phyloP scores from a whole-genome alignment of 2,329 filamentous ascomycete species.

The Epichloe sp. region DNA sequence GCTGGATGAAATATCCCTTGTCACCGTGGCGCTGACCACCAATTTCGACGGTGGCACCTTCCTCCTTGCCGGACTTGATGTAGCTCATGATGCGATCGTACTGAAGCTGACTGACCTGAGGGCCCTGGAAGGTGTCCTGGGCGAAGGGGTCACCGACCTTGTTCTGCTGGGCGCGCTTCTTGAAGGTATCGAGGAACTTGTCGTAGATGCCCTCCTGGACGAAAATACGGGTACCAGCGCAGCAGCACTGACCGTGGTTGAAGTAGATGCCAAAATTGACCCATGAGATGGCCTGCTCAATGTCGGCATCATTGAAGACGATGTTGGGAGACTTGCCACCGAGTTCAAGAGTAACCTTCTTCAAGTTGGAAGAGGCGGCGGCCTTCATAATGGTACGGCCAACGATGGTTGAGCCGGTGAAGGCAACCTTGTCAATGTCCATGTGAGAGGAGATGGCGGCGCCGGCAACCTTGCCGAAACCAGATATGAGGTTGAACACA shows the following conservation, averaged over 20 bases:
- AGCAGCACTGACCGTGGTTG: slow-evolving; percentile 55
- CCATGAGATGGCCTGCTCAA: slow-evolving; percentile 65
- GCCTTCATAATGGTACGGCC: slow-evolving; percentile 72
- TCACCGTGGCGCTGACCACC: slow-evolving; percentile 43
- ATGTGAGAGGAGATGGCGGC: slow-evolving; percentile 65
- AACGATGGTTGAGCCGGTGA: slow-evolving; percentile 64
- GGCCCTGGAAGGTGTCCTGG: slow-evolving; percentile 71
- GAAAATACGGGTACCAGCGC: slow-evolving; percentile 70
- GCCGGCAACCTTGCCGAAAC: slow-evolving; percentile 66
- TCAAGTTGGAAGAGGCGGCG: slow-evolving; percentile 62
- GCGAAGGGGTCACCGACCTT: slow-evolving; percentile 74
- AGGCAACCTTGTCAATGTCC: slow-evolving; percentile 73
- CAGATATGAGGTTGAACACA: slow-evolving; percentile 65
- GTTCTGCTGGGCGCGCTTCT: slow-evolving; percentile 60
- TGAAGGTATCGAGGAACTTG: slow-evolving; percentile 72
- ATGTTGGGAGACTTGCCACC: slow-evolving; percentile 75
- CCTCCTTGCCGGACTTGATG: slow-evolving; percentile 54
- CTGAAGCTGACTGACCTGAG: slow-evolving; percentile 74
- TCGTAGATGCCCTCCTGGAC: slow-evolving; percentile 82
- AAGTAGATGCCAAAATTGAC: slow-evolving; percentile 59
- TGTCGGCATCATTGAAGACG: slow-evolving; percentile 64
- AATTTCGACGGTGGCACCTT: slow-evolving; percentile 48
- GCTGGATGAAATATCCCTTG: slow-evolving; percentile 83
- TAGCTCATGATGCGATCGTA: slow-evolving; percentile 80
- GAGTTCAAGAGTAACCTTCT: slow-evolving; percentile 71